Conservation (phyloP, 352 stramenopile genomes). For the Phytophthora cryptogea region DNA sequence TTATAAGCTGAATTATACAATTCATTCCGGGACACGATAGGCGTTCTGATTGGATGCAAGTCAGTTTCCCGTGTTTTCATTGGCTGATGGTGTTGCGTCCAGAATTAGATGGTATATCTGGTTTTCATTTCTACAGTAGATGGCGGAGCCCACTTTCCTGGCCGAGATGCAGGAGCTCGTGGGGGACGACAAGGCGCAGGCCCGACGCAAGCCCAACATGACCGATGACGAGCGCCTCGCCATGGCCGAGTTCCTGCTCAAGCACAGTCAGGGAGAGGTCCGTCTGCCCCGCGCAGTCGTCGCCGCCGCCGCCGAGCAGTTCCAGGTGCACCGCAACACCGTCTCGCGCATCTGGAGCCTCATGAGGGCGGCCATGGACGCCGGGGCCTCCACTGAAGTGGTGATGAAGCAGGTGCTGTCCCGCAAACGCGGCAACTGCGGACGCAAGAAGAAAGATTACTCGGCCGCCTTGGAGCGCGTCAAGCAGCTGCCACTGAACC, state of each 20-base stretch:
- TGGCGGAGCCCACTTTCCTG: neutral
- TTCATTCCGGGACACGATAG: slow-evolving; percentile 5
- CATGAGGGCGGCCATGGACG: slow-evolving; percentile 37
- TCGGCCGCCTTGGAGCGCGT: slow-evolving; percentile 37
- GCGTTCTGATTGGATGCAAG: slow-evolving; percentile 10
- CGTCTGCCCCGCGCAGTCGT: slow-evolving; percentile 41
- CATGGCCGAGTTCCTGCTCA: slow-evolving; percentile 45
- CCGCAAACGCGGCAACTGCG: slow-evolving; percentile 44
- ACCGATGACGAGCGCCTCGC: slow-evolving; percentile 40
- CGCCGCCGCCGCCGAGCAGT: slow-evolving; percentile 37
- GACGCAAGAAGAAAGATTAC: slow-evolving; percentile 51
- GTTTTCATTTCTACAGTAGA: neutral
- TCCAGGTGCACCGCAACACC: slow-evolving; percentile 49
- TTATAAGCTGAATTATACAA: neutral
- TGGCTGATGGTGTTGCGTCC: slow-evolving; percentile 15
- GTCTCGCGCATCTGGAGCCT: slow-evolving; percentile 48
- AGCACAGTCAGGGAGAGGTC: slow-evolving; percentile 34
- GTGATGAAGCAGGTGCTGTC: slow-evolving; percentile 46
- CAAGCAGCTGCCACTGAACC: slow-evolving; percentile 43
- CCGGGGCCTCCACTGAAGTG: slow-evolving; percentile 20
- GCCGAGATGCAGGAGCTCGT: neutral
- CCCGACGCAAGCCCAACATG: slow-evolving; percentile 39
- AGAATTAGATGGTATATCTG: slow-evolving; percentile 34
- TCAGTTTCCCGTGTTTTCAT: neutral
- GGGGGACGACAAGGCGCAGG: slow-evolving; percentile 8